Conservation (phyloP, 2,329 filamentous ascomycete species). For the Cercospora zeae-maydis region DNA sequence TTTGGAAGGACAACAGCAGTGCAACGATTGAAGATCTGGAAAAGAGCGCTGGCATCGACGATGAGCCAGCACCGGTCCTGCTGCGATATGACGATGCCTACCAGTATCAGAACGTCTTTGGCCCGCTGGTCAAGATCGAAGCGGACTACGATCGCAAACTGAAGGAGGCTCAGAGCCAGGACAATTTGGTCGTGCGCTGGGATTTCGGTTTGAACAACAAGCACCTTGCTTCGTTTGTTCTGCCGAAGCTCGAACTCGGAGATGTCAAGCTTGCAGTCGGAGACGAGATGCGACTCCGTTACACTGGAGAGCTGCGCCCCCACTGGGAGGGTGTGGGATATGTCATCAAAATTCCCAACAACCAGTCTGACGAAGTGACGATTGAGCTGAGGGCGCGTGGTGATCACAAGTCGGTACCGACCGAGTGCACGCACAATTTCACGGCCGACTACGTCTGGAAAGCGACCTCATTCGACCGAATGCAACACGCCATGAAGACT, state of each 20-base stretch:
- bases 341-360: slow-evolving; percentile 99
- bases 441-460: slow-evolving; percentile 99
- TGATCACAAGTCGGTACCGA: slow-evolving; percentile 93
- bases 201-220: slow-evolving; percentile 96
- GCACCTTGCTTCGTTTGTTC: slow-evolving; percentile 88
- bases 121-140: slow-evolving; percentile 96
- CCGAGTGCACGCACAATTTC: slow-evolving; percentile 95
- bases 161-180: slow-evolving; percentile 96
- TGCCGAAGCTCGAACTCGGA: slow-evolving; percentile 94
- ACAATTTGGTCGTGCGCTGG: slow-evolving; percentile 91
- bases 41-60: slow-evolving; percentile 85
- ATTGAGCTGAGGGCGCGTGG: slow-evolving; percentile 91
- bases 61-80: slow-evolving; percentile 88
- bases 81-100: slow-evolving; percentile 95
- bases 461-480: slow-evolving; percentile 96
- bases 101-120: slow-evolving; percentile 98
- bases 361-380: slow-evolving; percentile 95
- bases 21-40: slow-evolving; percentile 90
- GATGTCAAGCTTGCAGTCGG: slow-evolving; percentile 97
- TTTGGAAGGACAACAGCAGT: slow-evolving; percentile 93
- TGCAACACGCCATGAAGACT: slow-evolving; percentile 99
- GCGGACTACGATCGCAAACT: slow-evolving; percentile 98
- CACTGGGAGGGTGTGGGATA: slow-evolving; percentile 98
- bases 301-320: slow-evolving; percentile 86
- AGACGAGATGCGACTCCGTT: slow-evolving; percentile 96